Percentiles rank a stretch among this genome's conserved stretches.
These are phyloP conservation scores for Chytriomyces confervae DNA, from an alignment of 192 early-diverging fungal species.

Conservation along the genomic window DNA sequence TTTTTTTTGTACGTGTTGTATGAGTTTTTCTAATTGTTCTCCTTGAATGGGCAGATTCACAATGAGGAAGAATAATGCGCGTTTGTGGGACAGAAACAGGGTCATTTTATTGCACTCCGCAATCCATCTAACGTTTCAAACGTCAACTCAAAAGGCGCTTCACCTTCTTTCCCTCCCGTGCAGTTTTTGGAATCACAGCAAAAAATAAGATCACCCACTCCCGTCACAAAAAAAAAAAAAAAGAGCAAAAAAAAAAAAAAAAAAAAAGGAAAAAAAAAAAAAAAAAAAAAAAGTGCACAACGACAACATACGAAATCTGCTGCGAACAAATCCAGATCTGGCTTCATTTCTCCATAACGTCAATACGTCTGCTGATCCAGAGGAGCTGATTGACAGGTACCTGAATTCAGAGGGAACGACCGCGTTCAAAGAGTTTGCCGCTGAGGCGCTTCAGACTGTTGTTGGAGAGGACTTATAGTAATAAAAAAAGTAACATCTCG, in stretches of 20 bases:
- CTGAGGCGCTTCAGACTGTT: neutral
- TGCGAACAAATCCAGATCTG: neutral
- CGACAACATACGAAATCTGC: neutral
- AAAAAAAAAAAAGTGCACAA: neutral
- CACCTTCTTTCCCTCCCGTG: too few species aligned
- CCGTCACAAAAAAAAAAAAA: neutral
- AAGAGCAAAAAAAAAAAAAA: too few species aligned
- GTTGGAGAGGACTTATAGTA: conserved; percentile 5
- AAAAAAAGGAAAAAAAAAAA: too few species aligned
- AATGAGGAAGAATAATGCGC: too few species aligned
- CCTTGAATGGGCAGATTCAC: neutral
- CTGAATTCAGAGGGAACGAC: neutral
- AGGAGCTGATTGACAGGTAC: neutral
- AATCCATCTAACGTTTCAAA: neutral
- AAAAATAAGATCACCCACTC: neutral
- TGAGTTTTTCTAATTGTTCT: neutral
- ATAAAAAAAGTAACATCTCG: neutral
- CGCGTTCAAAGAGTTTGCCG: conserved; percentile 3
- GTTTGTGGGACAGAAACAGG: too few species aligned
- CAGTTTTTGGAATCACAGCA: too few species aligned
- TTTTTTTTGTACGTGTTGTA: neutral
- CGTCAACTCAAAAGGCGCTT: neutral
- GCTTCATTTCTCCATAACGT: neutral
- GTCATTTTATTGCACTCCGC: too few species aligned
- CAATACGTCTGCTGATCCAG: conserved; percentile 4